Conservation (phyloP, 1,284 basidiomycete species). For the Puccinia novopanici region DNA sequence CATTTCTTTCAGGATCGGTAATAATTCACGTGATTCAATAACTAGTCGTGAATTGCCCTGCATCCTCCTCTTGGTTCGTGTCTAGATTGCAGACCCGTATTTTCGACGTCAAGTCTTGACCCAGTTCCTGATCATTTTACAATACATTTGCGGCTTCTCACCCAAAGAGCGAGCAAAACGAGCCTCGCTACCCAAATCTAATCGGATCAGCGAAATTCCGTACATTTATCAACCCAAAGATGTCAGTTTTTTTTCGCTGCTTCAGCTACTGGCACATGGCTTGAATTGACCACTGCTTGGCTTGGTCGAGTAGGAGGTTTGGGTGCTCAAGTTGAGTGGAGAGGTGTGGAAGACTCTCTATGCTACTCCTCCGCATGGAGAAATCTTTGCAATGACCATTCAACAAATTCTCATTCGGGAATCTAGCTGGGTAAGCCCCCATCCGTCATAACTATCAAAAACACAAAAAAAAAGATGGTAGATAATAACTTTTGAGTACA, state of each 20-base stretch:
- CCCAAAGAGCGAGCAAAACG: slow-evolving; percentile 66
- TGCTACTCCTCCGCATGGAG: slow-evolving; percentile 49
- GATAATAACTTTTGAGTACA: background rate
- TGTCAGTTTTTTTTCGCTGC: slow-evolving; percentile 20
- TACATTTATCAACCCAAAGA: slow-evolving; percentile 49
- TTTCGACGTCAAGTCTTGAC: slow-evolving; percentile 89
- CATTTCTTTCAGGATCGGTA: background rate
- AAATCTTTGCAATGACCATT: slow-evolving; percentile 47
- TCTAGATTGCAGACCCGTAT: slow-evolving; percentile 77
- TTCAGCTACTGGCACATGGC: background rate
- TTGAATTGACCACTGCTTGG: background rate
- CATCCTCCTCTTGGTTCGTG: background rate
- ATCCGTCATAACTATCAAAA: background rate
- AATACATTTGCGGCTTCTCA: slow-evolving; percentile 77
- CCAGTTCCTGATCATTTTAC: slow-evolving; percentile 77
- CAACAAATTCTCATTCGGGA: slow-evolving; percentile 47
- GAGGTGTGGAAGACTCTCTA: slow-evolving; percentile 50
- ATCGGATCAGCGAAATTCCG: slow-evolving; percentile 39
- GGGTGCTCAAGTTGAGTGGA: slow-evolving; percentile 46
- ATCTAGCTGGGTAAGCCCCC: slow-evolving; percentile 38
- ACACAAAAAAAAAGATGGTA: background rate
- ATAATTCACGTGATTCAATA: no score
- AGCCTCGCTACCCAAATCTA: slow-evolving; percentile 10
- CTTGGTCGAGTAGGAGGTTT: slow-evolving; percentile 31
- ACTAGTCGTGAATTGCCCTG: background rate